Evolutionary conservation across 352 stramenopile species (phyloP), one percentile per base, ranked within the genome.

Genomic region (Globisporangium emineosum): DNA sequence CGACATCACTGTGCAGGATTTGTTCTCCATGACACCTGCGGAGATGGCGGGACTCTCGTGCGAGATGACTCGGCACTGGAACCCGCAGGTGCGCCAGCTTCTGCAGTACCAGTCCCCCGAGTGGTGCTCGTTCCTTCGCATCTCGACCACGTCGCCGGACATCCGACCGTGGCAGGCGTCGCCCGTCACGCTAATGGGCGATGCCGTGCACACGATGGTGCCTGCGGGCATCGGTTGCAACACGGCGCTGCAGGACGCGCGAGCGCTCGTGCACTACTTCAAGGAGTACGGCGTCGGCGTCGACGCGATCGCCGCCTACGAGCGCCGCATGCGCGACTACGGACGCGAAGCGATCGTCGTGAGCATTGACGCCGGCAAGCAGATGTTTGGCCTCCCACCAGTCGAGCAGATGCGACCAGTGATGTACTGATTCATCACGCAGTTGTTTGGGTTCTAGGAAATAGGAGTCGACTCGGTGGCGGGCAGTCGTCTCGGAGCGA

Each of bases 141-240:
- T 90, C 52, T 88, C 77, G 23, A 86, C 77, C 27, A 87, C 80
- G 65, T 70, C 75, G 5, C 81, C 79, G 0, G 70, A 88, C 1
- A 69, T 90, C 42, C 54, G 62, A 17, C 50, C 58, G 30, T 90
- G 81, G 81, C n/a, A 72, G n/a, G 66, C 81, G 12, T 78, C 71
- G 2, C 59, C 52, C 0, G 76, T 90, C 12, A 90, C 81, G 21
- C 65, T 90, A 5, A 55, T 90, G 1, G 81, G 79, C 8, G 81
- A 90, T 42, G 77, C 81, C 2, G 72, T 86, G 35, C 81, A 90
- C 64, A 84, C 81, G 6, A 88, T 90, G 78, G 66, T 75, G 2
- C 81, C 79, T 0, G 78, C 81, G 0, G 79, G 81, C 9, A 77
- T 87, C 33, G 76, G 75, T 8, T 84, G 73, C 58, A 86, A 87